Evolutionary conservation across 805 yeast species (phyloP), one percentile per base, ranked within the genome.

Genomic region (Myxozyma udenii): DNA sequence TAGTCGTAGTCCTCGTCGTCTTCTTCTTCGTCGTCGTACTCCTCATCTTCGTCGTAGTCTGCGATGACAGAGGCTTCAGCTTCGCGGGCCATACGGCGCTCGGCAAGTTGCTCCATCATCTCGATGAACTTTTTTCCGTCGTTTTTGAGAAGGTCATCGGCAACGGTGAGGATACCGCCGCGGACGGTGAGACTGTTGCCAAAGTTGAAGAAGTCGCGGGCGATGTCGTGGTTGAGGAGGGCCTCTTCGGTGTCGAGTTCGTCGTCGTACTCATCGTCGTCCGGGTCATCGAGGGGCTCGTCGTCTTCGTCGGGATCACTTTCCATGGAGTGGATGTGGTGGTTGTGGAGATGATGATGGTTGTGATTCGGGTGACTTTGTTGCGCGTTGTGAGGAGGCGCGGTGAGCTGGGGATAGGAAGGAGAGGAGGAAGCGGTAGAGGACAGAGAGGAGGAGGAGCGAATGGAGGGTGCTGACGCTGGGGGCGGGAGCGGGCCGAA

Each of bases 81-180:
- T 46, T 69, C 71, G 18, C 74, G 62, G 6, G 66, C 68, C 64
- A 72, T 61, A 18, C 80, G 69, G 40, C 80, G 75, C 51, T 77
- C 77, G 2, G 88, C 86, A 41, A 86, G 71, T 47, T 80, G 77
- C 66, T 87, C 95, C 79, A 89, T 83, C 76, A 87, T 83, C 57
- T 83, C 83, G 28, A 87, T 76, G 57, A 88, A 86, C 38, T 81
- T 78, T 57, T 78, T 77, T n/a, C 95, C 95, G 56, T 85, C 87
- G 63, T 83, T 83, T 60, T 79, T 79, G 61, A 87, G 74, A 24
- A 89, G 67, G 62, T 87, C 95, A 59, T 87, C 95, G 0, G 95
- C 93, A 39, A 89, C 78, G 2, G 83, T 73, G 57, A 77, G 68
- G 51, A 78, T 71, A 12, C 80, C 81, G 33, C 71, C 71, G 35